A percentile compares a stretch with the other conserved stretches of the same genome.
Evolutionary conservation across 2,329 filamentous ascomycete species (phyloP).

Genomic region (Didymella pomorum): DNA sequence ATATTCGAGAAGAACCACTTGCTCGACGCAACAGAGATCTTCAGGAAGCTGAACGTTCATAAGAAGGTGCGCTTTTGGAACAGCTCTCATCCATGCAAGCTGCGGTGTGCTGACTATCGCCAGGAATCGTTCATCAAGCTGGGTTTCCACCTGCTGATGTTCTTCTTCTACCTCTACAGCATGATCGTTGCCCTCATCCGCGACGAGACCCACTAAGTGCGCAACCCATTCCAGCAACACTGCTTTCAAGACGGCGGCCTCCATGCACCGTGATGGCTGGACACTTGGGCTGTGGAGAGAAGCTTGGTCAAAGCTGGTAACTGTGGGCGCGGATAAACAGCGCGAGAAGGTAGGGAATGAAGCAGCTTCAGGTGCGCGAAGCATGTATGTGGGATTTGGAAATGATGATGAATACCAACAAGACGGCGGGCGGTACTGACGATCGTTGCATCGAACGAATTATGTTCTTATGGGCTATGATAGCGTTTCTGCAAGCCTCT

Average conservation of each 20-base stretch:
- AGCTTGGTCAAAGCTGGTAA: slow-evolving; percentile 2
- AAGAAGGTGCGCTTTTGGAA: slow-evolving; percentile 79
- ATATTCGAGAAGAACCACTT: slow-evolving; percentile 97
- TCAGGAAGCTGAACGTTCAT: slow-evolving; percentile 97
- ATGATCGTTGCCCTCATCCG: slow-evolving; percentile 97
- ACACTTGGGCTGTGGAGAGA: slow-evolving; percentile 1
- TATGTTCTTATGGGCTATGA: slow-evolving; percentile 44
- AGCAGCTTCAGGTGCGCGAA: not conserved
- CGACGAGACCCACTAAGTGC: slow-evolving; percentile 79
- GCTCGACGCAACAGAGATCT: slow-evolving; percentile 97
- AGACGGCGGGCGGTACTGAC: slow-evolving; percentile 11
- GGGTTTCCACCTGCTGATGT: slow-evolving; percentile 98
- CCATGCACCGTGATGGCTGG: not conserved
- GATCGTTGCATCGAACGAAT: slow-evolving; percentile 24
- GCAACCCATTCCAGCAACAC: slow-evolving; percentile 20
- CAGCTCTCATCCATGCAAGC: not conserved
- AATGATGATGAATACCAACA: slow-evolving; percentile 14
- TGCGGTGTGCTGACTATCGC: slow-evolving; percentile 23
- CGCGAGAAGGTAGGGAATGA: not conserved
- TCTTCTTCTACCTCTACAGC: slow-evolving; percentile 99
- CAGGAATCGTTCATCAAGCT: slow-evolving; percentile 99
- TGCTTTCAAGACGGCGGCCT: not conserved
- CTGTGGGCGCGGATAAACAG: not conserved
- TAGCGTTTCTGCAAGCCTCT: slow-evolving; percentile 41
- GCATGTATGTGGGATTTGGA: not conserved